These are phyloP conservation scores for Ichthyophthirius multifiliis DNA, from an alignment of 169 alveolate genomes.

Conservation along the genomic window DNA sequence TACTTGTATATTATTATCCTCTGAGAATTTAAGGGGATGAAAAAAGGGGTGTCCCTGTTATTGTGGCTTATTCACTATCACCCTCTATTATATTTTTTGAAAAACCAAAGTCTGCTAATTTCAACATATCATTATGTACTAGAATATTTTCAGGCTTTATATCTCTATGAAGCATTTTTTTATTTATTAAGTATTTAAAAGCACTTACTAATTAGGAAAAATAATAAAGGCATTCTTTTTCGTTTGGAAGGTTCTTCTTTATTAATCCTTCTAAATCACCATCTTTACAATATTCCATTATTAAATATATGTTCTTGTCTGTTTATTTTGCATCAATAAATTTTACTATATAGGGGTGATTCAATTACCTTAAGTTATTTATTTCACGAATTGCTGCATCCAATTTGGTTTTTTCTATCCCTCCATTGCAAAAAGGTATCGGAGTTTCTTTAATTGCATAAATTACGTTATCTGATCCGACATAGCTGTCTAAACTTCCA, in stretches of 20 bases:
- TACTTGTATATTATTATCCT: background rate
- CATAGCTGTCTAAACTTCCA: background rate
- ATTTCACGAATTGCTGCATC: constrained; percentile 96
- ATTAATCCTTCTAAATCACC: background rate
- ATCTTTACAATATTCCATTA: constrained; percentile 10
- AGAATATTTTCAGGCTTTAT: constrained; percentile 98
- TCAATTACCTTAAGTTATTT: constrained; percentile 94
- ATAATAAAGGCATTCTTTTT: constrained; percentile 43
- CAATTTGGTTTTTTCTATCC: background rate
- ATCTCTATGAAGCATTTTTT: constrained; percentile 98
- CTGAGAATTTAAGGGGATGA: constrained; percentile 2
- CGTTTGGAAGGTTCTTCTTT: constrained; percentile 11
- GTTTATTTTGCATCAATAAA: background rate
- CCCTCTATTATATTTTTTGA: constrained; percentile 77
- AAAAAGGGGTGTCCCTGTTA: constrained; percentile 12
- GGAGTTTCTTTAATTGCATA: constrained; percentile 20
- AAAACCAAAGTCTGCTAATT: constrained; percentile 99
- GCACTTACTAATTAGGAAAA: constrained; percentile 64
- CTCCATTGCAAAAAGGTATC: background rate
- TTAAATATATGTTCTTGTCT: background rate
- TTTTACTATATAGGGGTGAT: constrained; percentile 93
- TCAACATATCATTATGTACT: constrained; percentile 88
- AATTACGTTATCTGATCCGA: background rate
- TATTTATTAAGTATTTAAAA: constrained; percentile 57
- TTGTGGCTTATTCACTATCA: background rate